Conservation (phyloP, 192 early-diverging fungal species). For the Podila verticillata region DNA sequence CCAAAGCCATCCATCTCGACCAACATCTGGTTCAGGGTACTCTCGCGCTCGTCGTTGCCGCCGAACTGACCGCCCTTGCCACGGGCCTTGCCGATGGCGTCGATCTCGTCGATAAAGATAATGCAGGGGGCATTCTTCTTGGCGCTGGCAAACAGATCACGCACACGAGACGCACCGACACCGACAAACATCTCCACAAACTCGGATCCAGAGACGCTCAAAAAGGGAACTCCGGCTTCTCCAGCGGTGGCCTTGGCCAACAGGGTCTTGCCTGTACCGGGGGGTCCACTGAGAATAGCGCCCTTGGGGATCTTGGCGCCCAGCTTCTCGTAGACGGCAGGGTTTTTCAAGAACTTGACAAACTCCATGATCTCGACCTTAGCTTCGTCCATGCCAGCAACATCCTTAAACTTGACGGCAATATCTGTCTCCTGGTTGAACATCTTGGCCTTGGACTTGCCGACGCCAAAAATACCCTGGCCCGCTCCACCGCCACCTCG, state of each 20-base stretch:
- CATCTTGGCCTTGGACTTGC: constrained; percentile 94
- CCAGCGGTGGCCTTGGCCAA: constrained; percentile 99
- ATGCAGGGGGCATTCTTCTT: constrained; percentile 99
- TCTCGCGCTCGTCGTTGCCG: constrained; percentile 98
- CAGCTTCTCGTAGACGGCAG: constrained; percentile 86
- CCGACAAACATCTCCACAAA: constrained; percentile 99
- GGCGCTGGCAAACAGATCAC: constrained; percentile 97
- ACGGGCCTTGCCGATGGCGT: constrained; percentile 99
- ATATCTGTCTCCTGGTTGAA: constrained; percentile 98
- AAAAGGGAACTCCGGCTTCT: constrained; percentile 97
- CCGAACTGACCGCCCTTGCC: constrained; percentile 88
- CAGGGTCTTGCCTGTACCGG: constrained; percentile 98
- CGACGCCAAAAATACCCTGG: constrained; percentile 95
- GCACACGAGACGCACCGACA: constrained; percentile 92
- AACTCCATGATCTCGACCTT: constrained; percentile 99
- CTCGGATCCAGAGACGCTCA: constrained; percentile 98
- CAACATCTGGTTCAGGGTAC: constrained; percentile 96
- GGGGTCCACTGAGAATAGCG: constrained; percentile 93
- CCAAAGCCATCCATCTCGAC: constrained; percentile 99
- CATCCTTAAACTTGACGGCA: constrained; percentile 98
- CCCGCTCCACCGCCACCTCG: constrained; percentile 73
- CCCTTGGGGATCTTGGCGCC: constrained; percentile 99
- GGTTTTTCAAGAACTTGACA: constrained; percentile 99
- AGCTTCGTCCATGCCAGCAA: constrained; percentile 99
- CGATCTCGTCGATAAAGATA: constrained; percentile 99